These are phyloP conservation scores for Leccinum griseonigrum DNA, from an alignment of 1,284 basidiomycete species.

Conservation along the genomic window DNA sequence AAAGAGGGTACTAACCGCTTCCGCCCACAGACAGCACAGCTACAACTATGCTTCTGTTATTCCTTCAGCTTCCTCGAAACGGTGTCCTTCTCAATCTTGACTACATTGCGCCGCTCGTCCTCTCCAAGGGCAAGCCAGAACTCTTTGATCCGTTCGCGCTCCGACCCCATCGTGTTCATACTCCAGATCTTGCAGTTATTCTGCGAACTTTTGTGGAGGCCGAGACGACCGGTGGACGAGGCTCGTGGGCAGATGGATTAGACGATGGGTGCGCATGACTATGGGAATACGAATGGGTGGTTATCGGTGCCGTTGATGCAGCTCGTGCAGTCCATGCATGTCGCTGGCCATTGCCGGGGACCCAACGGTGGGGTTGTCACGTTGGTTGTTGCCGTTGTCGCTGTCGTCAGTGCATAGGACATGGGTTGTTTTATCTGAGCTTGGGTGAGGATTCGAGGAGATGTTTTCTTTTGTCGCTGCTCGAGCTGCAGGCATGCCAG, in stretches of 20 bases:
- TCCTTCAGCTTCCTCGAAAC: constrained; percentile 99
- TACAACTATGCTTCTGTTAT: constrained; percentile 94
- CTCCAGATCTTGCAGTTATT: constrained; percentile 81
- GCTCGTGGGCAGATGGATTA: constrained; percentile 53
- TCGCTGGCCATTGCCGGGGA: too few species aligned
- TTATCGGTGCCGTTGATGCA: constrained; percentile 27
- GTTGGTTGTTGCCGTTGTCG: constrained; percentile 31
- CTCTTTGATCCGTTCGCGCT: constrained; percentile 94
- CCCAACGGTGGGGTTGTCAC: not conserved
- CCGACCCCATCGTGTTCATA: constrained; percentile 78
- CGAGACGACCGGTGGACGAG: constrained; percentile 40
- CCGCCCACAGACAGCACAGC: constrained; percentile 94
- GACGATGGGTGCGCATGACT: constrained; percentile 59
- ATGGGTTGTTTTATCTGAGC: constrained; percentile 79
- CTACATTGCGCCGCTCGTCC: constrained; percentile 84
- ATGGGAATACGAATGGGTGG: constrained; percentile 51
- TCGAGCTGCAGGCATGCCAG: constrained; percentile 40
- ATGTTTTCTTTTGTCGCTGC: constrained; percentile 37
- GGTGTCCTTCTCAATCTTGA: constrained; percentile 96
- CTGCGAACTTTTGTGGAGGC: constrained; percentile 28
- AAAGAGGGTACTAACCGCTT: constrained; percentile 75
- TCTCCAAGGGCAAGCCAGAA: constrained; percentile 94
- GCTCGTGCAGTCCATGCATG: too few species aligned
- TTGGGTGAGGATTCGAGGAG: constrained; percentile 48
- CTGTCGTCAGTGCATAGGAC: constrained; percentile 43